Percentiles rank a stretch among this genome's conserved stretches.
Conservation (phyloP, 352 stramenopile genomes). For the Phytophthora sojae region DNA sequence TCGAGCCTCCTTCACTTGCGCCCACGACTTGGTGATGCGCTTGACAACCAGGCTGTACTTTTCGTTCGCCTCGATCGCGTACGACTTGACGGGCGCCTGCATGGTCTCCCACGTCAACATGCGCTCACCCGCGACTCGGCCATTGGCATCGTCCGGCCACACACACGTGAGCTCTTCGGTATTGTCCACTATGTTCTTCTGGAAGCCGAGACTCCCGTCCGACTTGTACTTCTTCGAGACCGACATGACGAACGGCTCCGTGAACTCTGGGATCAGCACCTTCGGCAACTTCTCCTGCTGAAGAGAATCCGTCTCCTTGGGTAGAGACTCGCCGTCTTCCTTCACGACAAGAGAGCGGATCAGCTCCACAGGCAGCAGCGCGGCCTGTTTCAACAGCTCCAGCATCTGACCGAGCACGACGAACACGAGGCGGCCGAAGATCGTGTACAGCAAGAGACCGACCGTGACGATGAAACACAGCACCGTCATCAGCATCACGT, state of each 20-base stretch:
- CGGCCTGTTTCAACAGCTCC: constrained; percentile 23
- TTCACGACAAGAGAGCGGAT: constrained; percentile 10
- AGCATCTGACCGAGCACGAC: constrained; percentile 36
- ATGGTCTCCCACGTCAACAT: constrained; percentile 78
- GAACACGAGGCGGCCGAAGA: constrained; percentile 38
- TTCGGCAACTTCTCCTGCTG: constrained; percentile 16
- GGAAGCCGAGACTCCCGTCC: constrained; percentile 46
- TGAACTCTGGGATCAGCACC: constrained; percentile 52
- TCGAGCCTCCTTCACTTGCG: constrained; percentile 18
- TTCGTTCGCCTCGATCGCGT: constrained; percentile 65
- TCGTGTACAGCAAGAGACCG: constrained; percentile 46
- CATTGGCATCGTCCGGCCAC: constrained; percentile 56
- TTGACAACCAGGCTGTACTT: constrained; percentile 55
- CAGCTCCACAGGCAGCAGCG: constrained; percentile 25
- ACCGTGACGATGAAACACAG: constrained; percentile 44
- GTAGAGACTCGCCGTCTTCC: constrained; percentile 15
- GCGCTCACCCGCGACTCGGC: constrained; percentile 35
- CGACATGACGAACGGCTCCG: constrained; percentile 49
- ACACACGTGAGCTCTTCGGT: constrained; percentile 61
- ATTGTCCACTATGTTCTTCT: constrained; percentile 37
- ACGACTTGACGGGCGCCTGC: constrained; percentile 64
- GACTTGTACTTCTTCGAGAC: constrained; percentile 38
- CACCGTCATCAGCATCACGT: constrained; percentile 60
- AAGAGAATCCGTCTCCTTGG: constrained; percentile 11
- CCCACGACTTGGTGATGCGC: constrained; percentile 31